phyloP scores from a whole-genome alignment of 2,329 filamentous ascomycete species.

The Penicillium griseofulvum region DNA sequence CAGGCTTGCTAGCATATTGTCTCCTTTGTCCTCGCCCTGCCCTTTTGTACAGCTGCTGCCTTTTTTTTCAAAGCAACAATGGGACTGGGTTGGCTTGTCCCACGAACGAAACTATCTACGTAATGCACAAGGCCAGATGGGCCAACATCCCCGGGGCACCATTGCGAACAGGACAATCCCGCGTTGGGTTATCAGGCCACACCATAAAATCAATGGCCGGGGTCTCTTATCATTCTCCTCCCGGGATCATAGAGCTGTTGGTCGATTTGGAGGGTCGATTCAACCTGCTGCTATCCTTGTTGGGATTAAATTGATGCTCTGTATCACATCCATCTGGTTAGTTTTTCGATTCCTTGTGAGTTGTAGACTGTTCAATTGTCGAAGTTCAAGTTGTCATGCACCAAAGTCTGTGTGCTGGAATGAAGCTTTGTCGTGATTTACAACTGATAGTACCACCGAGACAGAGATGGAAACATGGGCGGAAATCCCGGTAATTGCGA shows the following conservation, averaged over 20 bases:
- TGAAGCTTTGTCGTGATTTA: slow-evolving; percentile 9
- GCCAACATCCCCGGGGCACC: slow-evolving; percentile 10
- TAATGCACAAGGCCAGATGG: slow-evolving; percentile 28
- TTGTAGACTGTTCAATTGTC: not conserved
- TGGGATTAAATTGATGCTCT: not conserved
- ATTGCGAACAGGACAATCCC: slow-evolving; percentile 6
- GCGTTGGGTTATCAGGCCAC: not conserved
- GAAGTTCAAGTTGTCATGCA: not conserved
- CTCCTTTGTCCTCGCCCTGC: slow-evolving; percentile 1
- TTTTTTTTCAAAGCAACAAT: slow-evolving; percentile 10
- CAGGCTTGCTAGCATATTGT: not conserved
- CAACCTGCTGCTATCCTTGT: not conserved
- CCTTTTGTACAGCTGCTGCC: slow-evolving; percentile 6
- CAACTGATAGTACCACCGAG: slow-evolving; percentile 14
- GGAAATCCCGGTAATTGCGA: not conserved
- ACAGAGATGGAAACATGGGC: slow-evolving; percentile 4
- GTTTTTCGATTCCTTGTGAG: not conserved
- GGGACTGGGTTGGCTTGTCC: slow-evolving; percentile 10
- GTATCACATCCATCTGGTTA: not conserved
- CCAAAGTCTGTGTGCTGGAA: not conserved
- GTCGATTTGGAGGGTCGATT: not conserved
- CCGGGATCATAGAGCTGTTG: not conserved
- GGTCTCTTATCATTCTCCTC: not conserved
- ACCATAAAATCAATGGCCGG: slow-evolving; percentile 6
- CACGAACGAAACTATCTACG: slow-evolving; percentile 38